Percentiles rank a stretch among this genome's conserved stretches.
These are phyloP conservation scores for Aspergillus bridgeri DNA, from an alignment of 495 filamentous ascomycete species.

Conservation along the genomic window DNA sequence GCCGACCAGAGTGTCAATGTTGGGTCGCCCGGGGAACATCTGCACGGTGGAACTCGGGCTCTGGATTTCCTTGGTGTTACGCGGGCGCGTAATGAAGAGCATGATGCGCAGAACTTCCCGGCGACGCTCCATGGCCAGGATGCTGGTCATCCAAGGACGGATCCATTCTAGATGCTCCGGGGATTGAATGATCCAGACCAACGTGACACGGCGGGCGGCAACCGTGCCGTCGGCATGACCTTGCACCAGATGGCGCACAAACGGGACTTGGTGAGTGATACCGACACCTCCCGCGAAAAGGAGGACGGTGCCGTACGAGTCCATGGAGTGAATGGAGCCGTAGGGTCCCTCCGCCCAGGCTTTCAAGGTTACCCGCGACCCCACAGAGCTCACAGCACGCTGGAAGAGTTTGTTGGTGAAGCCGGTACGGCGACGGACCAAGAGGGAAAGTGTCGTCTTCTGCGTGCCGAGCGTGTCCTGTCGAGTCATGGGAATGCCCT, in stretches of 20 bases:
- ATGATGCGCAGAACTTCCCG: constrained; percentile 76
- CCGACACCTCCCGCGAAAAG: constrained; percentile 91
- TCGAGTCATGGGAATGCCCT: constrained; percentile 35
- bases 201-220: constrained; percentile 73
- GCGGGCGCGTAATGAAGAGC: constrained; percentile 83
- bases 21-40: constrained; percentile 80
- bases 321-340: constrained; percentile 72
- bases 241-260: constrained; percentile 73
- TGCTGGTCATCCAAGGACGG: constrained; percentile 85
- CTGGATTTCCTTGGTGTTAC: constrained; percentile 66
- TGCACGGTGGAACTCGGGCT: constrained; percentile 71
- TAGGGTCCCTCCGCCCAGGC: constrained; percentile 85
- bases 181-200: constrained; percentile 90
- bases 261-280: constrained; percentile 93
- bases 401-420: constrained; percentile 83
- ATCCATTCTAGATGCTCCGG: constrained; percentile 90
- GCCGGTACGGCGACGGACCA: constrained; percentile 81
- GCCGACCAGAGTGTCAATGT: constrained; percentile 69
- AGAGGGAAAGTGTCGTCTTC: constrained; percentile 66
- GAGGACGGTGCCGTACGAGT: constrained; percentile 86
- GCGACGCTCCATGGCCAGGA: constrained; percentile 73
- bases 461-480: constrained; percentile 33
- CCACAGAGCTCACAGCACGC: constrained; percentile 42
- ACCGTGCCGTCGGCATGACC: constrained; percentile 69
- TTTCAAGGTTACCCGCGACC: constrained; percentile 47